phyloP scores from a whole-genome alignment of 2,329 filamentous ascomycete genomes.

The Phoma herbarum region DNA sequence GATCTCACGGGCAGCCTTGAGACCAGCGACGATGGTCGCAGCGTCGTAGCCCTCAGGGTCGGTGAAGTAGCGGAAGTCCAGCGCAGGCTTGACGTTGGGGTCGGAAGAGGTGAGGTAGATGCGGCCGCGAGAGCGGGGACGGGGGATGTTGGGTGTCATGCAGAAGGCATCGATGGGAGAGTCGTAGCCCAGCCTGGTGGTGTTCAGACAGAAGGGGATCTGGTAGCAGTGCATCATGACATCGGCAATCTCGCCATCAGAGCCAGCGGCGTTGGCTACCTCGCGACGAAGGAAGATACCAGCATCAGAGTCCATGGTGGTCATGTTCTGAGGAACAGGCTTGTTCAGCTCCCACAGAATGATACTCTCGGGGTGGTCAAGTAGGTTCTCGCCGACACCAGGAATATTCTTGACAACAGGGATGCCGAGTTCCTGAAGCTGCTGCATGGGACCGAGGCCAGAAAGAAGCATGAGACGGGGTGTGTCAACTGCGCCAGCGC shows the following conservation, averaged over 20 bases:
- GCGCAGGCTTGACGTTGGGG: constrained; percentile 78
- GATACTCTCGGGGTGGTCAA: constrained; percentile 72
- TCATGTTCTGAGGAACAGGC: constrained; percentile 79
- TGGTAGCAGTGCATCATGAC: constrained; percentile 98
- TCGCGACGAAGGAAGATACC: constrained; percentile 88
- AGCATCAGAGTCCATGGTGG: constrained; percentile 90
- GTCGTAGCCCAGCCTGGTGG: constrained; percentile 78
- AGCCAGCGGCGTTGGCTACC: constrained; percentile 70
- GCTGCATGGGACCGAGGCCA: constrained; percentile 59
- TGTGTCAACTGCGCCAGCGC: constrained; percentile 82
- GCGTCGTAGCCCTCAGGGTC: constrained; percentile 87
- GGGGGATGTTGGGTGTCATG: constrained; percentile 92
- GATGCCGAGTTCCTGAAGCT: constrained; percentile 58
- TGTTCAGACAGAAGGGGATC: constrained; percentile 91
- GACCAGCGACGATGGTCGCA: constrained; percentile 78
- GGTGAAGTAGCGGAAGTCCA: constrained; percentile 91
- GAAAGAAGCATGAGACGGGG: constrained; percentile 69
- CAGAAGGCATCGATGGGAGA: constrained; percentile 80
- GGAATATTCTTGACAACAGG: constrained; percentile 68
- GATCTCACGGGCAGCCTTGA: constrained; percentile 79
- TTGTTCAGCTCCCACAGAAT: constrained; percentile 82
- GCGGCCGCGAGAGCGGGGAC: constrained; percentile 78
- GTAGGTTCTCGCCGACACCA: constrained; percentile 70
- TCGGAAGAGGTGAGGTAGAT: constrained; percentile 80
- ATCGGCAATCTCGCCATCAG: constrained; percentile 80